phyloP scores from a whole-genome alignment of 1,139 yeast species.

The Pichia terricola region DNA sequence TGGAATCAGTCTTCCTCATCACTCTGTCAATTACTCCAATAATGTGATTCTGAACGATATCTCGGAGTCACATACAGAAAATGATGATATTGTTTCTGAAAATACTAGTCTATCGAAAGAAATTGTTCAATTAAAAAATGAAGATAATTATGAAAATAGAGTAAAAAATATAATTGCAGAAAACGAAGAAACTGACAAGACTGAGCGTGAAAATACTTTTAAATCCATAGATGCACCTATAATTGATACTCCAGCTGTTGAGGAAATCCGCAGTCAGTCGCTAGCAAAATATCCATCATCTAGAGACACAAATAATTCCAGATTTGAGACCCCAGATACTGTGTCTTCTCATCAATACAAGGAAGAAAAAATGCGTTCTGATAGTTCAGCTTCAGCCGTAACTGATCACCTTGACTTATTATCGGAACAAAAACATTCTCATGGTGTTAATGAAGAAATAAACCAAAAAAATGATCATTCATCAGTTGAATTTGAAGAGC shows the following conservation, averaged over 20 bases:
- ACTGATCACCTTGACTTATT: no score
- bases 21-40: neutral
- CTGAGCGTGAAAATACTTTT: slow-evolving; percentile 17
- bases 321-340: no score
- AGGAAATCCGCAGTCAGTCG: slow-evolving; percentile 4
- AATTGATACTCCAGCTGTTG: slow-evolving; percentile 9
- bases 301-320: no score
- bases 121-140: slow-evolving; percentile 2
- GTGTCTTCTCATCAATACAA: no score
- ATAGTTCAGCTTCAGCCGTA: no score
- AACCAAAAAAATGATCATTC: no score
- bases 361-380: no score
- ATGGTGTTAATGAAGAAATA: no score
- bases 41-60: neutral
- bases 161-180: slow-evolving; percentile 17
- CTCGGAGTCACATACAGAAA: neutral
- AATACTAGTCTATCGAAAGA: neutral
- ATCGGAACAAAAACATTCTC: no score
- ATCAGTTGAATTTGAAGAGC: no score
- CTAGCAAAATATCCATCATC: no score
- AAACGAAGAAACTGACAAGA: slow-evolving; percentile 17
- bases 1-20: neutral
- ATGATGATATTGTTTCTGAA: neutral
- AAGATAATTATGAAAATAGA: slow-evolving; percentile 21
- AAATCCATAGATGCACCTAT: slow-evolving; percentile 10